phyloP scores from a whole-genome alignment of 805 yeast genomes.

The Ogataea populi-albae region DNA sequence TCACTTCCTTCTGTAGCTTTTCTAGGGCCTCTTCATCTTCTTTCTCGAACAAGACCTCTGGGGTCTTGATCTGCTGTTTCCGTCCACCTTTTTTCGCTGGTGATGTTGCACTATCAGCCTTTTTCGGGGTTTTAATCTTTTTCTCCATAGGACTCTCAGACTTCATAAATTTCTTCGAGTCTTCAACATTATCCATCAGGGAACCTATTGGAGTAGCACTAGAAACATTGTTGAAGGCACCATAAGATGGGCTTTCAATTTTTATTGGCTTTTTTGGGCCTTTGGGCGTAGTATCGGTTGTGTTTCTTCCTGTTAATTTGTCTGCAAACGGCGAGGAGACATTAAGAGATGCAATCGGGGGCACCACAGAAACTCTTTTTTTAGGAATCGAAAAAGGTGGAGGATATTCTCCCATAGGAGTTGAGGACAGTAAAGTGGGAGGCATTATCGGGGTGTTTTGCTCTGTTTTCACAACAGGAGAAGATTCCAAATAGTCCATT shows the following conservation, averaged over 20 bases:
- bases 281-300: conserved; percentile 2
- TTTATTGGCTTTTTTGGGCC: conserved; percentile 15
- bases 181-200: conserved; percentile 7
- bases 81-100: background rate
- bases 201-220: too few relatives aligned
- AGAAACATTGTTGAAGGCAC: too few relatives aligned
- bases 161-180: conserved; percentile 1
- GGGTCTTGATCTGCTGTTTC: conserved; percentile 14
- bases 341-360: conserved; percentile 10
- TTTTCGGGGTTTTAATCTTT: conserved; percentile 7
- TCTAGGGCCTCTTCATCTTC: conserved; percentile 21
- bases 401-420: conserved; percentile 15
- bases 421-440: conserved; percentile 17
- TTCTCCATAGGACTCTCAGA: conserved; percentile 6
- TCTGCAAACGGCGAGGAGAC: conserved; percentile 16
- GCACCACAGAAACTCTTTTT: conserved; percentile 8
- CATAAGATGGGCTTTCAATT: background rate
- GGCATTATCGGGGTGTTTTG: conserved; percentile 6
- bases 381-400: conserved; percentile 3
- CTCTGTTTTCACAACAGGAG: background rate
- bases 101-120: conserved; percentile 1
- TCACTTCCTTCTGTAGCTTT: conserved; percentile 22
- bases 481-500: background rate
- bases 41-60: conserved; percentile 18
- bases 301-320: conserved; percentile 8